Evolutionary conservation across 1,139 yeast genomes (phyloP).

Genomic region (Candida sojae): DNA sequence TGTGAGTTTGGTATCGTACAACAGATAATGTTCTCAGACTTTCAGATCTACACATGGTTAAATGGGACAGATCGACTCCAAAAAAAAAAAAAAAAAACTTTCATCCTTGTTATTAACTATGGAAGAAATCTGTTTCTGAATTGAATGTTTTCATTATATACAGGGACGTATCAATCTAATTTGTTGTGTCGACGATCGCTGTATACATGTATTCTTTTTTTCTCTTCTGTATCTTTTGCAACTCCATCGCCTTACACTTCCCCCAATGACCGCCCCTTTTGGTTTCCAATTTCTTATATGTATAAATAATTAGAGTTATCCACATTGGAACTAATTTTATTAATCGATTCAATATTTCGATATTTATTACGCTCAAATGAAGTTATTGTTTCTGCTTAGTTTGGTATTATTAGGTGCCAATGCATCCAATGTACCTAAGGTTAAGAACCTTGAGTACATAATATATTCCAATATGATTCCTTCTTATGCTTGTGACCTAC

Average conservation of each 20-base stretch:
- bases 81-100: background rate
- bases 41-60: background rate
- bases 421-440: constrained; percentile 7
- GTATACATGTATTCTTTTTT: background rate
- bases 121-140: background rate
- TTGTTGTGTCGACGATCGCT: too few species aligned
- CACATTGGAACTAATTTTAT: background rate
- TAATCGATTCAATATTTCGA: background rate
- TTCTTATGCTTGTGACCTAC: constrained; percentile 19
- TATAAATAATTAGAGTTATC: background rate
- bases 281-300: background rate
- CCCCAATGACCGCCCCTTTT: background rate
- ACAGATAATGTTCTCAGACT: background rate
- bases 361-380: background rate
- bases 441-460: constrained; percentile 4
- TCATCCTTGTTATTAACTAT: background rate
- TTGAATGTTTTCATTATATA: background rate
- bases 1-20: background rate
- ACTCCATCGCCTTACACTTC: background rate
- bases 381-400: background rate
- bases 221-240: background rate
- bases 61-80: background rate
- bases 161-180: background rate
- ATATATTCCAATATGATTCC: constrained; percentile 7
- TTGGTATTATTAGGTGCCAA: constrained; percentile 2